phyloP scores from a whole-genome alignment of 2,329 filamentous ascomycete species.

The Colletotrichum sp. region DNA sequence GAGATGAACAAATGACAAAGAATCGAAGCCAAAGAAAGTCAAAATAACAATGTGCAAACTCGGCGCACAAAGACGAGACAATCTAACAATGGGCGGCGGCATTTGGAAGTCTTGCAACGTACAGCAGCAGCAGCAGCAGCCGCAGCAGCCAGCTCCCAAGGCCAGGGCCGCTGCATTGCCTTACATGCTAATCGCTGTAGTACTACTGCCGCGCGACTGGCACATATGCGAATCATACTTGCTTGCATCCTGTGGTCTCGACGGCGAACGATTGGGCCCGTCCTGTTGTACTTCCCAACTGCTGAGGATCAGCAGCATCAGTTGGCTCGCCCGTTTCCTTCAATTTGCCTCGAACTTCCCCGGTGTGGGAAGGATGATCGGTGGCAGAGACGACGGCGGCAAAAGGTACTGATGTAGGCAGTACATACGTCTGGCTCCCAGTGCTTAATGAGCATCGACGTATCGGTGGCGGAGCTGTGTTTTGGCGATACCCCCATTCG shows the following conservation, averaged over 20 bases:
- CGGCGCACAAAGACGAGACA: neutral
- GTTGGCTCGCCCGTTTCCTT: neutral
- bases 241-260: slow-evolving; percentile 36
- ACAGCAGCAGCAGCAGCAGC: neutral
- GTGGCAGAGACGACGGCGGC: neutral
- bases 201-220: slow-evolving; percentile 18
- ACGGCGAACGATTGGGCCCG: slow-evolving; percentile 22
- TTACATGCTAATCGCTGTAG: slow-evolving; percentile 19
- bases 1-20: neutral
- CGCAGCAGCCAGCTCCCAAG: neutral
- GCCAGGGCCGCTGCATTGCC: slow-evolving; percentile 20
- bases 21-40: neutral
- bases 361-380: neutral
- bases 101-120: slow-evolving; percentile 9
- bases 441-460: neutral
- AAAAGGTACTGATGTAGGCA: neutral
- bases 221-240: slow-evolving; percentile 49
- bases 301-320: neutral
- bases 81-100: slow-evolving; percentile 3
- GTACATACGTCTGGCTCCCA: neutral
- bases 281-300: neutral
- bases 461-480: neutral
- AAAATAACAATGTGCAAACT: neutral
- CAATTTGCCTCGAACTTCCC: neutral
- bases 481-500: neutral